Base-by-base conservation (phyloP, 805 yeast genomes). In the Cyberlindnera mycetangii region DNA sequence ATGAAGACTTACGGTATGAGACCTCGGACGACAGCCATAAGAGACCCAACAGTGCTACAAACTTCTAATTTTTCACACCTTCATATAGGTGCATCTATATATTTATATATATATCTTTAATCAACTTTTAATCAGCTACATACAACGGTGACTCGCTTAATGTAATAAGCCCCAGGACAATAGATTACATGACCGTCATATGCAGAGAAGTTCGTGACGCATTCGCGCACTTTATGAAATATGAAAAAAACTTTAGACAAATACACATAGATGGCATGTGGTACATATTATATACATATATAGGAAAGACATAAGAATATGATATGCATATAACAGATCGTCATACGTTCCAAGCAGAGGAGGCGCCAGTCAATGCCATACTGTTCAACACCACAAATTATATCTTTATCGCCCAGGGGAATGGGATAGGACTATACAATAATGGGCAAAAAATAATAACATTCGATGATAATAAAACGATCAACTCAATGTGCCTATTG, bases 31-130 rank as follows among this genome's bases (percentile, higher is more conserved):
- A n/a, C n/a, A n/a, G n/a, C n/a, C n/a, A n/a, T n/a, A n/a, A n/a
- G n/a, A n/a, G n/a, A n/a, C 48, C 51, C 18, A 44, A 50, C 24
- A 42, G 34, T 39, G 48, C 47, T 24, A 46, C 48, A 8, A 49
- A 49, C 38, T 49, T 45, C 33, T 48, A 12, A 39, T 15, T 32
- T 18, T 5, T 22, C 25, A 15, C 12, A 15, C 19, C 19, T 15
- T 16, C 20, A 20, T 20, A 10, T 12, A 31, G 7, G 7, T 7
- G 25, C 25, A 10, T 22, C 25, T 22, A 10, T 22, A 8, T 22
- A 8, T 22, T 22, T 8, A 22, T 10, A 22, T 22, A 7, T 10
- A 22, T 10, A 22, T n/a, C n/a, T n/a, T n/a, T n/a, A n/a, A n/a
- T n/a, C n/a, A n/a, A n/a, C n/a, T n/a, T n/a, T n/a, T n/a, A n/a